Percentiles rank a stretch among this genome's conserved stretches.
phyloP scores from a whole-genome alignment of 768 basidiomycete genomes.

The Suillus subluteus region DNA sequence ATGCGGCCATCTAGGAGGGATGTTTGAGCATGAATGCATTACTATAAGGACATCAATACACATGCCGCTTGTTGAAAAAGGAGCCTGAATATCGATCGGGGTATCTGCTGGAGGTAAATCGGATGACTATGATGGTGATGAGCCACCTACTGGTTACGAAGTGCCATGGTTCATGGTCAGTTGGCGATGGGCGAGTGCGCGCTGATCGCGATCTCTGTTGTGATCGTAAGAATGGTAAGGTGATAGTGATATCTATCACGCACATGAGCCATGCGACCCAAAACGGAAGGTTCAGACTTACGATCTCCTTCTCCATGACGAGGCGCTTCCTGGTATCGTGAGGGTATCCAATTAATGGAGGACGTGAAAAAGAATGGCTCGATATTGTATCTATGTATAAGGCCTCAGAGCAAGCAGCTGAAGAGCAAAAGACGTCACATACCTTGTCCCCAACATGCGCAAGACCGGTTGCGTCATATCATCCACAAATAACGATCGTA shows the following conservation, averaged over 20 bases:
- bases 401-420: neutral
- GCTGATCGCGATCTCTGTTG: too few species aligned
- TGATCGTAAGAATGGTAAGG: slow-evolving; percentile 1
- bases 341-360: slow-evolving; percentile 36
- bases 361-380: slow-evolving; percentile 40
- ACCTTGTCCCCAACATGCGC: slow-evolving; percentile 37
- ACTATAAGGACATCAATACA: neutral
- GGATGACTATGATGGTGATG: neutral
- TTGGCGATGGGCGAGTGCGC: too few species aligned
- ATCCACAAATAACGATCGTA: slow-evolving; percentile 34
- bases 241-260: slow-evolving; percentile 10
- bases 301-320: slow-evolving; percentile 32
- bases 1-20: slow-evolving; percentile 1
- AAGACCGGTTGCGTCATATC: slow-evolving; percentile 30
- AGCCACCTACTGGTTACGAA: neutral
- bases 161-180: too few species aligned
- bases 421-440: slow-evolving; percentile 1
- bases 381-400: slow-evolving; percentile 30
- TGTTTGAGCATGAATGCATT: neutral
- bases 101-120: neutral
- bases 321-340: slow-evolving; percentile 34
- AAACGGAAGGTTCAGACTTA: slow-evolving; percentile 21
- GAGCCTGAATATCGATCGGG: neutral
- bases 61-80: slow-evolving; percentile 1
- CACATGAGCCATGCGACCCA: slow-evolving; percentile 8